Evolutionary conservation across 208 protist species (phyloP).

Genomic region (Wallacemonas collosoma): DNA sequence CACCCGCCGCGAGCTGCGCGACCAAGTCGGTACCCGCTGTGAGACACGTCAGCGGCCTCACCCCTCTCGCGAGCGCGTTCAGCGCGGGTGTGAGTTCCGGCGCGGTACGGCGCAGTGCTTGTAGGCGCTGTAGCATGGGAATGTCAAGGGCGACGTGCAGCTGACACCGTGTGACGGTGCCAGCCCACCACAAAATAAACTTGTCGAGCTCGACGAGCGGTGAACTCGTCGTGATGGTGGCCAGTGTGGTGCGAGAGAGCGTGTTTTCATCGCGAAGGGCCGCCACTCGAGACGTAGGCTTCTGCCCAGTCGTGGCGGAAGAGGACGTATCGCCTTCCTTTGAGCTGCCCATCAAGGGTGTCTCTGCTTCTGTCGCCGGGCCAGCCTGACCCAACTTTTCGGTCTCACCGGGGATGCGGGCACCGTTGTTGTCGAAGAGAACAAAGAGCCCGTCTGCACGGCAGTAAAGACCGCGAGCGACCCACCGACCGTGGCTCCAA

Average conservation of each 20-base stretch:
- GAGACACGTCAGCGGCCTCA: slow-evolving; percentile 5
- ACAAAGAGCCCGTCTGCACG: slow-evolving; percentile 69
- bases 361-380: background rate
- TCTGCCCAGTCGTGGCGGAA: background rate
- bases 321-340: too few relatives aligned
- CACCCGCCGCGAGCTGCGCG: slow-evolving; percentile 4
- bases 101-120: slow-evolving; percentile 23
- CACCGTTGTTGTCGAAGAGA: slow-evolving; percentile 61
- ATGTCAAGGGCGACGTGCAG: slow-evolving; percentile 60
- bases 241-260: slow-evolving; percentile 43
- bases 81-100: slow-evolving; percentile 21
- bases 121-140: slow-evolving; percentile 29
- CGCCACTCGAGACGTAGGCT: background rate
- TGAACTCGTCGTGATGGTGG: slow-evolving; percentile 50
- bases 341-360: background rate
- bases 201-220: slow-evolving; percentile 51
- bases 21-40: background rate
- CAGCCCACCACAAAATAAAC: slow-evolving; percentile 75
- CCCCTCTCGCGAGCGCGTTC: slow-evolving; percentile 19
- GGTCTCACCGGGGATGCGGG: slow-evolving; percentile 16
- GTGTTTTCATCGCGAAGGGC: slow-evolving; percentile 30
- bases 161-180: slow-evolving; percentile 41
- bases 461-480: slow-evolving; percentile 77
- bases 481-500: slow-evolving; percentile 73
- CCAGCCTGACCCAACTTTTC: background rate